These are phyloP conservation scores for Penicillium maclennaniae DNA, from an alignment of 495 filamentous ascomycete genomes.

Conservation along the genomic window DNA sequence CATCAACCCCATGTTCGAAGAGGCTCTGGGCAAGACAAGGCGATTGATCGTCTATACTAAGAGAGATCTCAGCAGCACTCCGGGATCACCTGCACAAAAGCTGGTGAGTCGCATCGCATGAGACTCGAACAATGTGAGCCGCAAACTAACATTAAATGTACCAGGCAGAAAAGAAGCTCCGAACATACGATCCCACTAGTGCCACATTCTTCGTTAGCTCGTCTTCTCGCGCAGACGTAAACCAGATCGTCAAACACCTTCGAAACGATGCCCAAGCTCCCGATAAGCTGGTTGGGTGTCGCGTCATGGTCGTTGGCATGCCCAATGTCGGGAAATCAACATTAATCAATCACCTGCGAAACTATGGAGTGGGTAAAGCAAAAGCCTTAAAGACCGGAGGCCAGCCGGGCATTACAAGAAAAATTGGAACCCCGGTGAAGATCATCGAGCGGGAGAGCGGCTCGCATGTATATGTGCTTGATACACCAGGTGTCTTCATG, in stretches of 20 bases:
- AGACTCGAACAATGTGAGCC: neutral
- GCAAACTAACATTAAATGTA: neutral
- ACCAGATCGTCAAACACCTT: constrained; percentile 54
- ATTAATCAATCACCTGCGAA: constrained; percentile 80
- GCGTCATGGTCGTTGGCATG: constrained; percentile 90
- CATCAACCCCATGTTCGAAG: constrained; percentile 87
- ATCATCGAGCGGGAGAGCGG: constrained; percentile 57
- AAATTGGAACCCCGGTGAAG: constrained; percentile 77
- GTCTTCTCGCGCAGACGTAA: constrained; percentile 45
- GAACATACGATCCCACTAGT: constrained; percentile 53
- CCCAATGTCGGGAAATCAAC: constrained; percentile 92
- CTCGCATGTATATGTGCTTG: constrained; percentile 62
- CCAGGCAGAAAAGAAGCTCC: constrained; percentile 47
- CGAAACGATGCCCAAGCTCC: constrained; percentile 41
- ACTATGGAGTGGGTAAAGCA: constrained; percentile 58
- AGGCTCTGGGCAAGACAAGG: constrained; percentile 60
- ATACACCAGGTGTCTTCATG: constrained; percentile 85
- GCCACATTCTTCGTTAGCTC: constrained; percentile 63
- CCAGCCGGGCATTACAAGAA: constrained; percentile 86
- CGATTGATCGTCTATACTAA: constrained; percentile 92
- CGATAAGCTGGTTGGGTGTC: constrained; percentile 62
- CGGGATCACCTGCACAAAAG: constrained; percentile 25
- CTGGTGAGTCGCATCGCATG: constrained; percentile 21
- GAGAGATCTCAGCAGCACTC: constrained; percentile 61
- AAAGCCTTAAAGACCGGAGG: constrained; percentile 82